These are phyloP conservation scores for Phaffia australis DNA, from an alignment of 768 basidiomycete genomes.

Conservation along the genomic window DNA sequence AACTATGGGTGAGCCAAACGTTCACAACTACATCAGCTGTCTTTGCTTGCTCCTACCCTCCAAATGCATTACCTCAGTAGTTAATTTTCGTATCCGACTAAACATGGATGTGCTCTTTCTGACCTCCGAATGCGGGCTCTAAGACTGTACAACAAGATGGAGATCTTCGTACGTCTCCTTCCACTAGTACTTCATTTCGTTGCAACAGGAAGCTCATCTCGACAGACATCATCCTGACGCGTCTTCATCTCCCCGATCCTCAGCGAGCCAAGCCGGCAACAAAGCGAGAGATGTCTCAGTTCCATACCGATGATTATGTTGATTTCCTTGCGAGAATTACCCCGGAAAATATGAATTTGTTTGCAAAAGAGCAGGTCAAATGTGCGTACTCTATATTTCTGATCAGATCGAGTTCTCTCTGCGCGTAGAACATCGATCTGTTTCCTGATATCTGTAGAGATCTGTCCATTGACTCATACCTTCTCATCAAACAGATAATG, in stretches of 20 bases:
- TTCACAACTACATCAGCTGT: conserved; percentile 34
- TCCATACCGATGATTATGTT: conserved; percentile 98
- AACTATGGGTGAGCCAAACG: conserved; percentile 42
- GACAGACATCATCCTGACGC: not conserved
- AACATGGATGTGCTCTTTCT: not conserved
- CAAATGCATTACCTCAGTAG: not conserved
- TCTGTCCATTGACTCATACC: not conserved
- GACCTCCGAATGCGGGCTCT: no score
- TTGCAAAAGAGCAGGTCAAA: conserved; percentile 88
- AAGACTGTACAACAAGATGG: conserved; percentile 96
- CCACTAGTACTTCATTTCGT: not conserved
- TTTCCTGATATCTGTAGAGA: not conserved
- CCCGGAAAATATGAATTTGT: conserved; percentile 88
- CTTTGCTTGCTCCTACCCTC: conserved; percentile 41
- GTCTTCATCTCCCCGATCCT: not conserved
- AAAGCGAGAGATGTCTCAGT: conserved; percentile 97
- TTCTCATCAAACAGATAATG: conserved; percentile 56
- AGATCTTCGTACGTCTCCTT: conserved; percentile 74
- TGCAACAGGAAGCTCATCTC: not conserved
- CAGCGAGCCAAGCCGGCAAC: conserved; percentile 98
- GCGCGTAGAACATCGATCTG: not conserved
- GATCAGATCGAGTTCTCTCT: not conserved
- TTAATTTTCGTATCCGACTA: not conserved
- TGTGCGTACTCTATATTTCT: conserved; percentile 46
- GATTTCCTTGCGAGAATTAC: conserved; percentile 90